Conservation (phyloP, 192 early-diverging fungal species). For the Spizellomyces sp. region DNA sequence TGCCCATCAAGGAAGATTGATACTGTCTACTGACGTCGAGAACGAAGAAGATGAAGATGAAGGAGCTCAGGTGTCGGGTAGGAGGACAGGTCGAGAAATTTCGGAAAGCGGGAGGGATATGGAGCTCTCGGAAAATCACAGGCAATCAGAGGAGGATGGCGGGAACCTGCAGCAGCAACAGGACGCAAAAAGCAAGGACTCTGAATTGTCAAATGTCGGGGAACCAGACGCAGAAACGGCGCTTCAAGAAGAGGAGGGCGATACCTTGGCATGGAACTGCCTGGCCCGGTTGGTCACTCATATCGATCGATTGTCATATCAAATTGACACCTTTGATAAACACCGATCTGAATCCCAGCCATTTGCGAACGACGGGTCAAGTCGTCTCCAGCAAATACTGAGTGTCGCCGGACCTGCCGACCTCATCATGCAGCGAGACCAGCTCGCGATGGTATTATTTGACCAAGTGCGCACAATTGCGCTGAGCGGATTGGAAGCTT, state of each 20-base stretch:
- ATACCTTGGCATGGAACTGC: conserved; percentile 25
- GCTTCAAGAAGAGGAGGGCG: conserved; percentile 15
- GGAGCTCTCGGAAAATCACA: neutral
- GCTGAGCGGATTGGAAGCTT: conserved; percentile 5
- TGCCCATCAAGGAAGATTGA: neutral
- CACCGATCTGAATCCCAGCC: neutral
- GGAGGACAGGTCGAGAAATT: neutral
- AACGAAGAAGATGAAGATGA: conserved; percentile 7
- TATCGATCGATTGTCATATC: conserved; percentile 8
- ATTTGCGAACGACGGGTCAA: neutral
- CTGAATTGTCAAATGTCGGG: neutral
- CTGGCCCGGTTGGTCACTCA: conserved; percentile 6
- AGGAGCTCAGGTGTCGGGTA: neutral
- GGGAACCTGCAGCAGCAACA: neutral
- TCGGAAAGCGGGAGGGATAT: neutral
- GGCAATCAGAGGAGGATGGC: neutral
- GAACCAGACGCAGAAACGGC: neutral
- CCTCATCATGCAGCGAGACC: conserved; percentile 8
- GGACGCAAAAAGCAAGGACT: neutral
- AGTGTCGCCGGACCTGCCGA: conserved; percentile 3
- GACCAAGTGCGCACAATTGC: conserved; percentile 24
- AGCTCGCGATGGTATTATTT: conserved; percentile 23
- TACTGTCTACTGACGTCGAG: neutral
- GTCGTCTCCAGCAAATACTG: conserved; percentile 17
- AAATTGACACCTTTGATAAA: neutral